phyloP scores from a whole-genome alignment of 768 basidiomycete genomes.

The Pleurotus tuber-regium region DNA sequence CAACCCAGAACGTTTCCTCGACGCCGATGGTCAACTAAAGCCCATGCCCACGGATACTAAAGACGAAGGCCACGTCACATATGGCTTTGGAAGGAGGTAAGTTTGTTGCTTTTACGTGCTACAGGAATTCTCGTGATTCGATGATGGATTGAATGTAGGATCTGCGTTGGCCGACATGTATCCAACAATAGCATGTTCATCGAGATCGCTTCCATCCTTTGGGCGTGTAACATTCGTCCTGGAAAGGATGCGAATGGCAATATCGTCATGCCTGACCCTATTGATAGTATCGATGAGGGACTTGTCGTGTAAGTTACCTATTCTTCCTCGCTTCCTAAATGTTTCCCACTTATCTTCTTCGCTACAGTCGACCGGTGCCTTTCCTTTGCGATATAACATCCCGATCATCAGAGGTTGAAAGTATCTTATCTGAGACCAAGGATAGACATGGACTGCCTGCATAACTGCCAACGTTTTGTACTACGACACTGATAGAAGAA shows the following conservation, averaged over 20 bases:
- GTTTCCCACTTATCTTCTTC: not conserved
- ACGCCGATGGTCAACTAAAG: slow-evolving; percentile 19
- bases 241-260: slow-evolving; percentile 12
- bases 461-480: not conserved
- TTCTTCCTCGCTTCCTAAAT: not conserved
- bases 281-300: slow-evolving; percentile 13
- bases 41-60: slow-evolving; percentile 22
- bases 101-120: not conserved
- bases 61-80: slow-evolving; percentile 29
- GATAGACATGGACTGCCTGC: slow-evolving; percentile 2
- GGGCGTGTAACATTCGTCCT: slow-evolving; percentile 18
- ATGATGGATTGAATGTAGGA: slow-evolving; percentile 14
- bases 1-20: slow-evolving; percentile 24
- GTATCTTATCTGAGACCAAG: slow-evolving; percentile 3
- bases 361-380: slow-evolving; percentile 1
- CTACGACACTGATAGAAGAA: too few relatives aligned
- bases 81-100: slow-evolving; percentile 28
- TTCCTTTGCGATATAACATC: slow-evolving; percentile 9
- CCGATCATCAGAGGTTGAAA: not conserved
- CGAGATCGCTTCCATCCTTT: slow-evolving; percentile 28
- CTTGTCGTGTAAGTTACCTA: slow-evolving; percentile 15
- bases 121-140: not conserved
- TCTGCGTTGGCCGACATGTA: slow-evolving; percentile 30
- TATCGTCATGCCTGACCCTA: slow-evolving; percentile 12
- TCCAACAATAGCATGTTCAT: slow-evolving; percentile 33